Evolutionary conservation across 73 alveolate species (phyloP).

Genomic region (Urostyla sp.): DNA sequence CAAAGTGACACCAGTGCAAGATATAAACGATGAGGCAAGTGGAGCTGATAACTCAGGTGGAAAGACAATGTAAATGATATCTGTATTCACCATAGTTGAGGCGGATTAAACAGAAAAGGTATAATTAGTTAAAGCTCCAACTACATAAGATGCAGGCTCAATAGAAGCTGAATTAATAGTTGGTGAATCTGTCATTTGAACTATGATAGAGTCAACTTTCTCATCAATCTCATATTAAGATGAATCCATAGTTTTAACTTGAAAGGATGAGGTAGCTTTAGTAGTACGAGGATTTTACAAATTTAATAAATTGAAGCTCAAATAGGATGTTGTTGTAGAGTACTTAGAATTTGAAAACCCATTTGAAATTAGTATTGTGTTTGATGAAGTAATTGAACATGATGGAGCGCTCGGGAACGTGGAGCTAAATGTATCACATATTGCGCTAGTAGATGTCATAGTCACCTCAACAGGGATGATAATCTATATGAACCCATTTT

Average conservation of each 20-base stretch:
- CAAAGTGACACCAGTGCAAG: constrained; percentile 14
- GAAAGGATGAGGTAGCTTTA: constrained; percentile 15
- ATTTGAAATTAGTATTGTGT: neutral
- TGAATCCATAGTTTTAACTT: neutral
- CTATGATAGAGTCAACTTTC: constrained; percentile 15
- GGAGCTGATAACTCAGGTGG: constrained; percentile 3
- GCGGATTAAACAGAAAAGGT: constrained; percentile 3
- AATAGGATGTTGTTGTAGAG: neutral
- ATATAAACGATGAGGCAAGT: neutral
- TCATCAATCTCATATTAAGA: constrained; percentile 11
- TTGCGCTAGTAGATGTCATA: neutral
- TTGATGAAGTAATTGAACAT: neutral
- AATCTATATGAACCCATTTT: constrained; percentile 7
- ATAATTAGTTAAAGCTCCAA: constrained; percentile 9
- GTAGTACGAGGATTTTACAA: constrained; percentile 22
- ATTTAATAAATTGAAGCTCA: neutral
- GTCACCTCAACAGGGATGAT: neutral
- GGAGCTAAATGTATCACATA: neutral
- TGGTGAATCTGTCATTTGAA: neutral
- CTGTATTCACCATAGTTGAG: constrained; percentile 9
- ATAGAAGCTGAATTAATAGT: neutral
- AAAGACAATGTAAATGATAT: neutral
- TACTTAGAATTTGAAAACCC: neutral
- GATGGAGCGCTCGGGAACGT: neutral
- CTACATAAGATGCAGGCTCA: neutral